Percentiles rank a stretch among this genome's conserved stretches.
These are phyloP conservation scores for Pachyrhizus erosus DNA, from an alignment of 306 rosid genomes.

Conservation along the genomic window DNA sequence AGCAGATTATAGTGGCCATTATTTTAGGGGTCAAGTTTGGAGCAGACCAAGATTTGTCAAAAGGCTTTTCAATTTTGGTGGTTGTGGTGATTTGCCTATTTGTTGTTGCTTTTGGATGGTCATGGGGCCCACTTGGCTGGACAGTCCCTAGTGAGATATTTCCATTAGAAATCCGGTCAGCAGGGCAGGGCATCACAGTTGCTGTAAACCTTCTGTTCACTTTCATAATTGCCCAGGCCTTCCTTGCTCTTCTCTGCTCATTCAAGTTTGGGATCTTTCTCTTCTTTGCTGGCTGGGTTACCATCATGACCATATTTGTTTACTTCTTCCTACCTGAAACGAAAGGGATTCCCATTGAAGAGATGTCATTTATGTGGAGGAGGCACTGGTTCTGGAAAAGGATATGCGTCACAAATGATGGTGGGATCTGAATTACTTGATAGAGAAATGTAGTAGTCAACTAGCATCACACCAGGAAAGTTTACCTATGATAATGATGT, in stretches of 20 bases:
- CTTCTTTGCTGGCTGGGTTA: constrained; percentile 53
- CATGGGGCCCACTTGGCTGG: constrained; percentile 65
- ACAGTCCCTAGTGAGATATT: constrained; percentile 59
- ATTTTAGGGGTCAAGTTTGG: constrained; percentile 79
- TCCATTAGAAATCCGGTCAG: constrained; percentile 57
- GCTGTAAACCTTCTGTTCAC: constrained; percentile 56
- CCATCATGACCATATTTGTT: constrained; percentile 53
- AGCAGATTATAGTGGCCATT: constrained; percentile 73
- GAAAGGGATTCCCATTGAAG: constrained; percentile 59
- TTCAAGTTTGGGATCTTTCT: constrained; percentile 53
- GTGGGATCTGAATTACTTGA: background rate
- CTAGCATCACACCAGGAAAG: background rate
- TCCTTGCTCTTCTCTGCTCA: constrained; percentile 53
- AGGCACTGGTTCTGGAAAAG: constrained; percentile 60
- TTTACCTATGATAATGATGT: background rate
- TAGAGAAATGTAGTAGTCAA: background rate
- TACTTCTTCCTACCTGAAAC: constrained; percentile 53
- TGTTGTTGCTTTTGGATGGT: constrained; percentile 72
- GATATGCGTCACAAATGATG: constrained; percentile 44
- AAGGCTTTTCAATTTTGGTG: constrained; percentile 66
- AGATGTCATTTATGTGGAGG: constrained; percentile 52
- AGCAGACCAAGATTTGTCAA: constrained; percentile 55
- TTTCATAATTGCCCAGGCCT: constrained; percentile 52
- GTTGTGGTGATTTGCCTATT: constrained; percentile 79
- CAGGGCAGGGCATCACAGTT: constrained; percentile 60